Evolutionary conservation across 2,329 filamentous ascomycete genomes (phyloP), one percentile per base, ranked within the genome.

Genomic region (Furcasterigmium furcatum): DNA sequence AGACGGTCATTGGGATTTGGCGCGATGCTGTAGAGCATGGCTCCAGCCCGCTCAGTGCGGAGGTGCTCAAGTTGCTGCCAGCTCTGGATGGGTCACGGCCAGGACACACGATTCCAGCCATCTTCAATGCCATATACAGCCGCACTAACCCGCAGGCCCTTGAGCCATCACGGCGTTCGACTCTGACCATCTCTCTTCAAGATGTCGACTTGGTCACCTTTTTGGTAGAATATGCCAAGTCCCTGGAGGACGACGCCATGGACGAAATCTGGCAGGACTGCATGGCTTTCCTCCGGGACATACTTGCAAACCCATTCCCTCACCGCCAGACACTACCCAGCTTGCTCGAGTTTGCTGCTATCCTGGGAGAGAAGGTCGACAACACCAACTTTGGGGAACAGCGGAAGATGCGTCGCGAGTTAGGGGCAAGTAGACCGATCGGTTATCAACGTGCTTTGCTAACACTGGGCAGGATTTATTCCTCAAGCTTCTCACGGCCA

Each of bases 211-310:
- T 99, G 10, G 88, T 92, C 9, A 80, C 87, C 9, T 99, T 99
- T 63, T 68, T 97, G 38, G 88, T 96, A 8, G 88, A 94, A 51
- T 99, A 99, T 64, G 86, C 91, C 1, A 81, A 81, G 24, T 94
- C 91, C 1, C 74, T 97, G 12, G 94, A 99, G 59, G 94, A 99
- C 58, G 94, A 99, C 70, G 88, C 94, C 14, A 92, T 96, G 79
- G 94, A 99, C 58, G 94, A 99, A 66, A 96, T 99, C 41, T 99
- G 94, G 94, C 78, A 84, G 34, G 92, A 99, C 61, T 99, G 92
- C 63, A 90, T 91, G 58, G 81, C 86, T 0, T 99, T 99, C 64
- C 66, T 97, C 49, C 87, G 84, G 52, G 95, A 99, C 61, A 79
- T 99, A 22, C 75, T 99, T 22, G 84, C 86, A 20, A 99, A 99